Evolutionary conservation across 73 alveolate species (phyloP).

Genomic region (Halteria grandinella): DNA sequence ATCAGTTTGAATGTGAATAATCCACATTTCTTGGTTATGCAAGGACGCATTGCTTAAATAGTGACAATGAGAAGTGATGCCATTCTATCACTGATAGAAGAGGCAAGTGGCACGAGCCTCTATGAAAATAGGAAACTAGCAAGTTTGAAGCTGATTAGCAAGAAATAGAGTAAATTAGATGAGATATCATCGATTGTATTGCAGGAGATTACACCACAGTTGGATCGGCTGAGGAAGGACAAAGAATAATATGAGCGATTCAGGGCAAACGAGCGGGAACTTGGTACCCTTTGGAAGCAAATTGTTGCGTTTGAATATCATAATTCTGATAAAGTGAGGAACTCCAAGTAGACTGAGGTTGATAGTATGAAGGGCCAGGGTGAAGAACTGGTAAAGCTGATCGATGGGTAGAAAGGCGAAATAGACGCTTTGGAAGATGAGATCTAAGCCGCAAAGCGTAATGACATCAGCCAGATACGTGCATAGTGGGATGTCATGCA

Average conservation of each 20-base stretch:
- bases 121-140: conserved; percentile 95
- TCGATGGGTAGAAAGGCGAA: neutral
- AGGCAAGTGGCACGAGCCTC: conserved; percentile 97
- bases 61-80: conserved; percentile 96
- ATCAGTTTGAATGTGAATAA: conserved; percentile 94
- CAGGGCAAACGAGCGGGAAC: conserved; percentile 2
- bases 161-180: conserved; percentile 86
- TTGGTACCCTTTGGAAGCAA: conserved; percentile 5
- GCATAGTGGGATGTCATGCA: conserved; percentile 22
- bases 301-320: conserved; percentile 9
- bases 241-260: neutral
- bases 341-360: neutral
- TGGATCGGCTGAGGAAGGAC: conserved; percentile 12
- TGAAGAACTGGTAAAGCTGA: neutral
- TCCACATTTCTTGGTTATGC: conserved; percentile 98
- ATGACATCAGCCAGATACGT: neutral
- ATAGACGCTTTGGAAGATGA: neutral
- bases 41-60: conserved; percentile 97
- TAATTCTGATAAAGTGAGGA: neutral
- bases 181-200: conserved; percentile 55
- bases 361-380: conserved; percentile 12
- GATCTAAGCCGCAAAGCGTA: conserved; percentile 2
- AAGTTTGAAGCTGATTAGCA: conserved; percentile 77
- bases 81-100: conserved; percentile 88
- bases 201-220: conserved; percentile 20